phyloP scores from a whole-genome alignment of 1,284 basidiomycete genomes.

The Cerrena zonata region DNA sequence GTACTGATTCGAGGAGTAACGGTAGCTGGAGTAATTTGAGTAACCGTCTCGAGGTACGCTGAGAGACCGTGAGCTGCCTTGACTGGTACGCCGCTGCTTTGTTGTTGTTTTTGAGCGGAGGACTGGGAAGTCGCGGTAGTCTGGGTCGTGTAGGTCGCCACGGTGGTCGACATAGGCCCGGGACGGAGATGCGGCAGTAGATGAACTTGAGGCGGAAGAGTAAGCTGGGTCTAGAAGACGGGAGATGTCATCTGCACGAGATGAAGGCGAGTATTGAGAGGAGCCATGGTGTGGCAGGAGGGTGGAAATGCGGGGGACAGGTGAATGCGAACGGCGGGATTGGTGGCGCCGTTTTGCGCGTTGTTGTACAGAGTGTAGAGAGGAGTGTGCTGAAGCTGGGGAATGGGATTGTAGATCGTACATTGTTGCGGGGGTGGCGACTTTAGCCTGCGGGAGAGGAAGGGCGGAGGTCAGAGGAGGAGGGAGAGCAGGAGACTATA shows the following conservation, averaged over 20 bases:
- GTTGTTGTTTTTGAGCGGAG: conserved; percentile 20
- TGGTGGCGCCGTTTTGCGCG: conserved; percentile 5
- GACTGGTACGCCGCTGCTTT: conserved; percentile 18
- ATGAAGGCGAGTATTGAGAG: conserved; percentile 32
- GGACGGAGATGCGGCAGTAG: conserved; percentile 25
- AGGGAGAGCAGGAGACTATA: neutral
- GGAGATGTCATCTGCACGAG: conserved; percentile 45
- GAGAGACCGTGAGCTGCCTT: conserved; percentile 20
- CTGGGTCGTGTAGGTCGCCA: conserved; percentile 63
- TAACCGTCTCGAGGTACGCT: conserved; percentile 9
- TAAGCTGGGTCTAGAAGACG: conserved; percentile 63
- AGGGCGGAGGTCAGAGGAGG: neutral
- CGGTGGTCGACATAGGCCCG: conserved; percentile 52
- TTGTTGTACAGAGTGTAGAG: conserved; percentile 2
- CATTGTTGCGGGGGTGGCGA: no score
- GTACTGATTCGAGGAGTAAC: no score
- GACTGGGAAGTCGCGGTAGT: conserved; percentile 58
- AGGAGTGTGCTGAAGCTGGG: conserved; percentile 2
- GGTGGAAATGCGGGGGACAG: conserved; percentile 24
- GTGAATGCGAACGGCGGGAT: conserved; percentile 20
- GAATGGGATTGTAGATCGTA: conserved; percentile 15
- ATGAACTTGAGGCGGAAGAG: conserved; percentile 39
- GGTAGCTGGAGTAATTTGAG: conserved; percentile 16
- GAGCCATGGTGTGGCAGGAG: conserved; percentile 19
- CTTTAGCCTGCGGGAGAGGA: no score